Evolutionary conservation across 2,329 filamentous ascomycete genomes (phyloP), one percentile per base, ranked within the genome.

Genomic region (Zymoseptoria crescenta): DNA sequence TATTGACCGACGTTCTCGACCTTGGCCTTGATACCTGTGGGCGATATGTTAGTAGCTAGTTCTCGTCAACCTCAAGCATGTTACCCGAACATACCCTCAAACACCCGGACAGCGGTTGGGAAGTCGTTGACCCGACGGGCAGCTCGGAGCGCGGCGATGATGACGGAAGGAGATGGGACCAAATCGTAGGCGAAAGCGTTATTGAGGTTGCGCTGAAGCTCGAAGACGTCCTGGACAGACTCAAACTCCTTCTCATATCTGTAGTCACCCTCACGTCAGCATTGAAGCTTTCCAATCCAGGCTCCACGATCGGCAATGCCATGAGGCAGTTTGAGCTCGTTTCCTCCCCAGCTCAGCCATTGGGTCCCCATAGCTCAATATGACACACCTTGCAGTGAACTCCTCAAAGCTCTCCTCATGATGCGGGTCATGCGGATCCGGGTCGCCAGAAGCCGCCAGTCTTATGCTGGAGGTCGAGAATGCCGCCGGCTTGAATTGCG

Each of bases 181-280:
- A 99, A 88, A 87, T 99, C 94, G 87, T 99, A 99, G 74, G 94
- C 94, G 80, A 99, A 99, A 76, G 91, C 93, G 82, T 99, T 99
- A 87, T 99, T 99, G 74, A 96, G 83, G 82, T 96, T 96, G 78
- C 91, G 89, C 84, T 91, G 74, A 74, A 99, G 91, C 87, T 99
- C 94, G 78, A 99, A 99, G 74, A 97, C 93, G 81, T 99, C 94
- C 80, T 97, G 91, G 68, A 99, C 94, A 74, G 80, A 79, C 65
- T 99, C 93, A 75, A 99, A 99, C 81, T 99, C 94, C 86, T 96
- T 96, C 85, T 99, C 94, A 75, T 96, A 99, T 81, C 94, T 99
- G 75, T 73, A 64, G n/a, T 16, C n/a, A 8, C 27, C 24, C 45
- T 19, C 49, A 54, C 52, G 52, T 30, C 49, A 53, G 55, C 45